Evolutionary conservation across 106 monocot genomes (phyloP).

Genomic region (Amphibolis antarctica): DNA sequence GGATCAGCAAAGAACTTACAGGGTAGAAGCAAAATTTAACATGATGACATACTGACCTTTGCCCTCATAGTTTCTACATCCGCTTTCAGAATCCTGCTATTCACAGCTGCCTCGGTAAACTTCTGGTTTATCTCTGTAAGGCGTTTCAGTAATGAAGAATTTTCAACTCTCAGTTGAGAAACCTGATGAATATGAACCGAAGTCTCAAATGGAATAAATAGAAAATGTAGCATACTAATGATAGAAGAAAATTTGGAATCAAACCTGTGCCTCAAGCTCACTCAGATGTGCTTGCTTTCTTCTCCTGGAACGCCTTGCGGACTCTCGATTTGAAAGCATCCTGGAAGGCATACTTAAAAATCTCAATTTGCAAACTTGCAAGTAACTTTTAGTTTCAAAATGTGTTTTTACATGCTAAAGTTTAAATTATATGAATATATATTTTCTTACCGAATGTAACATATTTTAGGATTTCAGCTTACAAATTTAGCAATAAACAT

Average conservation of each 20-base stretch:
- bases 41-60: conserved; percentile 33
- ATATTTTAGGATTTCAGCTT: too few species aligned
- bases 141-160: conserved; percentile 65
- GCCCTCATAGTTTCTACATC: conserved; percentile 71
- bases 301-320: conserved; percentile 80
- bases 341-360: conserved; percentile 22
- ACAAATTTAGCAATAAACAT: too few species aligned
- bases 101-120: conserved; percentile 59
- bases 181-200: conserved; percentile 29
- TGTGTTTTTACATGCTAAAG: too few species aligned
- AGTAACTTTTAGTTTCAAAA: too few species aligned
- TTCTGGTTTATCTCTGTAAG: conserved; percentile 74
- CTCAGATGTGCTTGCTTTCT: conserved; percentile 86
- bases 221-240: not conserved
- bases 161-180: conserved; percentile 71
- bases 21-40: not conserved
- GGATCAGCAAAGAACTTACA: too few species aligned
- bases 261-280: conserved; percentile 38
- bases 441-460: too few species aligned
- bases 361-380: too few species aligned
- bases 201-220: not conserved
- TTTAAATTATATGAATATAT: too few species aligned
- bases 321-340: conserved; percentile 95
- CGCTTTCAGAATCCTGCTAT: conserved; percentile 62
- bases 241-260: not conserved